Evolutionary conservation across 768 basidiomycete genomes (phyloP).

Genomic region (Boletus vinaceobasis): DNA sequence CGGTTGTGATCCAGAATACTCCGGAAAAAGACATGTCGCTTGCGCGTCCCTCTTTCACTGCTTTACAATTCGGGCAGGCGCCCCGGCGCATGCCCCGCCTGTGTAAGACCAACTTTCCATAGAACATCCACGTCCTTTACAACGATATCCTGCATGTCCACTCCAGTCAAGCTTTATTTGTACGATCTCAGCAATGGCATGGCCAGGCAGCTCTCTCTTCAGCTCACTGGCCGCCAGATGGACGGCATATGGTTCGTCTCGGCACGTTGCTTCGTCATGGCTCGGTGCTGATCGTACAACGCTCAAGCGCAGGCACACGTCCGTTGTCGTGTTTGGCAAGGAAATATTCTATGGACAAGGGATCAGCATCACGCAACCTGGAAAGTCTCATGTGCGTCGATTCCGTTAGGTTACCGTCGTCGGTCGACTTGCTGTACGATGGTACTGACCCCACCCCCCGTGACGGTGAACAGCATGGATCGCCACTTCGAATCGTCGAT

Average conservation of each 20-base stretch:
- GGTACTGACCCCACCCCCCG: not conserved
- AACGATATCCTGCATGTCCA: constrained; percentile 14
- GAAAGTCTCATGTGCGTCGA: constrained; percentile 72
- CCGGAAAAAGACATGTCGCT: not conserved
- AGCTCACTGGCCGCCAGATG: constrained; percentile 84
- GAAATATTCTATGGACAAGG: constrained; percentile 93
- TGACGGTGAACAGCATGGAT: constrained; percentile 55
- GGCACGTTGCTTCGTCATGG: not conserved
- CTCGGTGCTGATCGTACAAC: constrained; percentile 7
- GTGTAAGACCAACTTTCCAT: not conserved
- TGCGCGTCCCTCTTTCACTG: constrained; percentile 12
- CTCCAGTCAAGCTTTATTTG: constrained; percentile 74
- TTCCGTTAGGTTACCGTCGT: not conserved
- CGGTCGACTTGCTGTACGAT: not conserved
- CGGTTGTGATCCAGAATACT: not conserved
- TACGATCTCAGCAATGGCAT: constrained; percentile 91
- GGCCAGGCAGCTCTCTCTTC: constrained; percentile 71
- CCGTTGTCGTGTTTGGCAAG: constrained; percentile 80
- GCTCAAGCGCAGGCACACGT: constrained; percentile 72
- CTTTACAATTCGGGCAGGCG: not conserved
- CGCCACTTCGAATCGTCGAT: constrained; percentile 64
- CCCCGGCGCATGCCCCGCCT: too few relatives aligned
- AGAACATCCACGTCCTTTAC: not conserved
- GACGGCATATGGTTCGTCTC: constrained; percentile 83
- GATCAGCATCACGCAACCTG: constrained; percentile 67